phyloP scores from a whole-genome alignment of 1,139 yeast genomes.

The Spathaspora sp. region DNA sequence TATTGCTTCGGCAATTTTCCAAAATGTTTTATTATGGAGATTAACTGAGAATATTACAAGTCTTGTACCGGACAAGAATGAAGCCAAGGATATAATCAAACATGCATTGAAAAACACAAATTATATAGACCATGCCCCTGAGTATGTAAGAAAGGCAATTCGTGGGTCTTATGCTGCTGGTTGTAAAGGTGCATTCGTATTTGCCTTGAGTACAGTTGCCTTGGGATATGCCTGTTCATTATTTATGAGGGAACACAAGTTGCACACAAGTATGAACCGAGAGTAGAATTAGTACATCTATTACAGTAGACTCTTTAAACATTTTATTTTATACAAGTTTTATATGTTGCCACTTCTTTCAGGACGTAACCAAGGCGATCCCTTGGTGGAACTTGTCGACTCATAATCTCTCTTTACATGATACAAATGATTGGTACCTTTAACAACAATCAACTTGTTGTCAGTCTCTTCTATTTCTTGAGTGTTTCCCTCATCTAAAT shows the following conservation, averaged over 20 bases:
- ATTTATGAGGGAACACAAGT: conserved; percentile 45
- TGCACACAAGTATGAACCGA: conserved; percentile 39
- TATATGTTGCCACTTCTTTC: background rate
- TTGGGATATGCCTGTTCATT: conserved; percentile 38
- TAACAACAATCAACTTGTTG: conserved; percentile 26
- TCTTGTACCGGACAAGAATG: conserved; percentile 26
- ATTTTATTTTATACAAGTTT: background rate
- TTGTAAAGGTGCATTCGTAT: conserved; percentile 51
- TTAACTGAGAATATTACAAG: conserved; percentile 21
- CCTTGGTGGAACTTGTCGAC: background rate
- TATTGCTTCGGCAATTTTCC: conserved; percentile 65
- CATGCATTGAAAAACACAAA: conserved; percentile 58
- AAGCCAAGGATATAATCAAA: conserved; percentile 44
- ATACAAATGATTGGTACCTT: conserved; percentile 45
- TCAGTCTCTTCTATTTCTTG: conserved; percentile 3
- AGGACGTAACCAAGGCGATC: background rate
- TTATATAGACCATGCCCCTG: conserved; percentile 53
- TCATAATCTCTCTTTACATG: conserved; percentile 26
- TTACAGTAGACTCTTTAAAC: too few relatives aligned
- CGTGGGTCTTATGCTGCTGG: conserved; percentile 50
- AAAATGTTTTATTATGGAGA: conserved; percentile 27
- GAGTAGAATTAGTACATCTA: conserved; percentile 25
- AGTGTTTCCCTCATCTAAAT: conserved; percentile 15
- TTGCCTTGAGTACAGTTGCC: conserved; percentile 39
- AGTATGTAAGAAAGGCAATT: conserved; percentile 44